These are phyloP conservation scores for Irpex sp. DNA, from an alignment of 1,284 basidiomycete species.

Conservation along the genomic window DNA sequence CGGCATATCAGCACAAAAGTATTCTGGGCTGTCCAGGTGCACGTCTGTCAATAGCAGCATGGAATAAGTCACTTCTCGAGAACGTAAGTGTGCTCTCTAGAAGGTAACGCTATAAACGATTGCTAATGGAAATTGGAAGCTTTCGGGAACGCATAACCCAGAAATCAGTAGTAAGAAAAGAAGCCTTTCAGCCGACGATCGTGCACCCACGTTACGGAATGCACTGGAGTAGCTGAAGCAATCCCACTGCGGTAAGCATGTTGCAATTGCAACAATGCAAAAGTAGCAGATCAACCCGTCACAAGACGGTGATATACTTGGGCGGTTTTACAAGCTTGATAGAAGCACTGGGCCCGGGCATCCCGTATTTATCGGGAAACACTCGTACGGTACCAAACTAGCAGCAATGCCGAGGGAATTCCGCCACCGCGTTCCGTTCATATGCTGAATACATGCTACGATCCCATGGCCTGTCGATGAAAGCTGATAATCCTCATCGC, in stretches of 20 bases:
- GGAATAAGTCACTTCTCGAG: too few relatives aligned
- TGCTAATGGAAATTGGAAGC: background rate
- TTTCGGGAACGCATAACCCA: background rate
- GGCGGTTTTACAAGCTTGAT: background rate
- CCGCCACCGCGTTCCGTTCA: background rate
- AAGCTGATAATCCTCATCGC: background rate
- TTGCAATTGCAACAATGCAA: background rate
- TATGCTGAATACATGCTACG: background rate
- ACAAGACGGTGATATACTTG: too few relatives aligned
- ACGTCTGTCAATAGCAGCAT: too few relatives aligned
- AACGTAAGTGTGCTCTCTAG: too few relatives aligned
- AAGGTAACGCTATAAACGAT: too few relatives aligned
- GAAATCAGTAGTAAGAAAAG: background rate
- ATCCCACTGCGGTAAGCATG: background rate
- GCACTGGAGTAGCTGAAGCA: background rate
- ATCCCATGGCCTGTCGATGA: background rate
- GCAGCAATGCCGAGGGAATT: background rate
- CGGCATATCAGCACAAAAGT: too few relatives aligned
- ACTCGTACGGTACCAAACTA: background rate
- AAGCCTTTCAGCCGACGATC: background rate
- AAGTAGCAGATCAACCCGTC: too few relatives aligned
- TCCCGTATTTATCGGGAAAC: background rate
- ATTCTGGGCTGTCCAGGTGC: too few relatives aligned
- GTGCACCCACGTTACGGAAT: background rate
- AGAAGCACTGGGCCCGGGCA: background rate